Base-by-base conservation (phyloP, 129 eudicot genomes). In the Daucus carota region DNA sequence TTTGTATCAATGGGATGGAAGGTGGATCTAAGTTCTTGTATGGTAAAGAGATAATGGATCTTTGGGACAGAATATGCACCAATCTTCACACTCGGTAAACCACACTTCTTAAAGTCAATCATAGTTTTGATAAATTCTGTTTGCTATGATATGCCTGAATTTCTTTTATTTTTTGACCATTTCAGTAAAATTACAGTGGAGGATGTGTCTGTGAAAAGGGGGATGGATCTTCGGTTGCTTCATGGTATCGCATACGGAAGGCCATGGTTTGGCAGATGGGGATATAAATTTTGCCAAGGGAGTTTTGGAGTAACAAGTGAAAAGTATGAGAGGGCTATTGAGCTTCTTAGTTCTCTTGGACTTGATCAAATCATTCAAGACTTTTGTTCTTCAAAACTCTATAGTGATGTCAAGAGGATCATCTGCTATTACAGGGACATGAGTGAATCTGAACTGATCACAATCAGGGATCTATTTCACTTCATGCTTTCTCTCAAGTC, bases 61-160 rank as follows among this genome's bases (percentile, higher is more conserved):
- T 94, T 20, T 94, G 99, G 99, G 99, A 94, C 72, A 88, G 99
- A 13, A 86, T 94, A 43, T 94, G 99, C 81, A 83, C 90, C 8
- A 60, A 78, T 80, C 99, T 94, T 80, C 93, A 79, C 20, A 79
- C 84, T 76, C 70, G 97, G 98, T 93, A 74, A 57, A n/a, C 65
- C 24, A 28, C 65, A 12, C 31, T n/a, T 57, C 13, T 57, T 5
- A 8, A 3, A 46, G 8, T 24, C 8, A 26, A 71, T 71, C 40
- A 71, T 26, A 5, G 14, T 6, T 24, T 11, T 44, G 26, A 11
- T 70, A 8, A n/a, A 40, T 41, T 40, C 44, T 38, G 20, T n/a
- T 67, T 67, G 42, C 32, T 26, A n/a, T n/a, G 36, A 68, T 34
- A 15, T 41, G 44, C 29, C 50, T 41, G 74, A 41, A 41, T 40